Conservation (phyloP, 2,329 filamentous ascomycete genomes). For the Paecilomyces niveus region DNA sequence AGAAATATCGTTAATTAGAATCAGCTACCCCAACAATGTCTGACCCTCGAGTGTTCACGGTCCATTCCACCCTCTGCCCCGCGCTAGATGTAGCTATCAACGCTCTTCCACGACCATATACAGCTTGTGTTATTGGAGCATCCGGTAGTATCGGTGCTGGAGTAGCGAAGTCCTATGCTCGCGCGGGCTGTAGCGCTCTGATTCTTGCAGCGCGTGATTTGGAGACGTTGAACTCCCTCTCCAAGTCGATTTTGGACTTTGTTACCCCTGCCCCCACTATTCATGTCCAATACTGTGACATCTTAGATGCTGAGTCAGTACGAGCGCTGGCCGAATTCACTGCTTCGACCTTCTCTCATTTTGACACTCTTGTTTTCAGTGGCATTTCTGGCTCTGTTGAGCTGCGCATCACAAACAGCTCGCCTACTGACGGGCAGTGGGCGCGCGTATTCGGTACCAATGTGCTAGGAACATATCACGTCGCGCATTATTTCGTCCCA, state of each 20-base stretch:
- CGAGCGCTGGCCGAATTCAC: constrained; percentile 9
- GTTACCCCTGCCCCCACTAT: constrained; percentile 12
- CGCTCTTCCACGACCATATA: constrained; percentile 16
- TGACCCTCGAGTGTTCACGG: constrained; percentile 9
- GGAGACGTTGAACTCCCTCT: constrained; percentile 17
- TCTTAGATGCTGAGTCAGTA: constrained; percentile 20
- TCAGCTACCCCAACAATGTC: neutral
- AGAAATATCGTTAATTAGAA: neutral
- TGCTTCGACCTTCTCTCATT: neutral
- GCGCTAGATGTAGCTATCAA: constrained; percentile 5
- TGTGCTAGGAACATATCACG: constrained; percentile 28
- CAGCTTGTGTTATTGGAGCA: constrained; percentile 26
- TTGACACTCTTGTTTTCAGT: constrained; percentile 13
- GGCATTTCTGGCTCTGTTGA: constrained; percentile 24
- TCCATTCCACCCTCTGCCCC: neutral
- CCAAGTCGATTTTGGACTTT: constrained; percentile 8
- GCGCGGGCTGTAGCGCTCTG: constrained; percentile 21
- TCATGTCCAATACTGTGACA: constrained; percentile 21
- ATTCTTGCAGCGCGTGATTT: constrained; percentile 22
- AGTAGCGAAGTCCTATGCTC: constrained; percentile 23
- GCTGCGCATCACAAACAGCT: constrained; percentile 21
- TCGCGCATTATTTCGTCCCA: constrained; percentile 27
- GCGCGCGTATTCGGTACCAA: constrained; percentile 25
- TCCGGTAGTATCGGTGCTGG: constrained; percentile 27
- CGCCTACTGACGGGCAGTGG: constrained; percentile 22